These are phyloP conservation scores for Dioscorea cayenensis DNA, from an alignment of 116 monocot genomes.

Conservation along the genomic window DNA sequence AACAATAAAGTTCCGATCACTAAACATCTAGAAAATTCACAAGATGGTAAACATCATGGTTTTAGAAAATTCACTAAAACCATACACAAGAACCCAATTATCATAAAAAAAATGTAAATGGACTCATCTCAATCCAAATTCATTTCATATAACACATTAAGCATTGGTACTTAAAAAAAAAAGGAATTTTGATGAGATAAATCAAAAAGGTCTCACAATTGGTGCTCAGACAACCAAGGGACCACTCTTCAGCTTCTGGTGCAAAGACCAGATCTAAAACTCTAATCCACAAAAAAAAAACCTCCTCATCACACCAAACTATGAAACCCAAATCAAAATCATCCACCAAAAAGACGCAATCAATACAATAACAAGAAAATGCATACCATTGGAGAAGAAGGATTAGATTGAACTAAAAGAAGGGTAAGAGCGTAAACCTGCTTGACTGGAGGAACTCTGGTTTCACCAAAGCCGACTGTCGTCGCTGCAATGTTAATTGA, in stretches of 20 bases:
- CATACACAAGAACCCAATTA: no score
- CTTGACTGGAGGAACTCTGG: constrained; percentile 28
- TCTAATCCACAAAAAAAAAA: constrained; percentile 31
- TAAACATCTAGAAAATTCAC: neutral
- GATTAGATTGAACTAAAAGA: neutral
- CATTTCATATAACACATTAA: neutral
- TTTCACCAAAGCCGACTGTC: constrained; percentile 38
- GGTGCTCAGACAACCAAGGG: constrained; percentile 60
- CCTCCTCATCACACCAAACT: constrained; percentile 13
- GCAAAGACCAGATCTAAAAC: constrained; percentile 31
- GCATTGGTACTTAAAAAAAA: neutral
- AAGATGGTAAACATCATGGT: constrained; percentile 12
- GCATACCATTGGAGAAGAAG: neutral
- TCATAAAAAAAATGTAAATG: constrained; percentile 30
- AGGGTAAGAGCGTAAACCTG: constrained; percentile 19
- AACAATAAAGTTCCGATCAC: neutral
- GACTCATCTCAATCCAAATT: neutral
- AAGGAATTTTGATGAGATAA: neutral
- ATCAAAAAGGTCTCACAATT: neutral
- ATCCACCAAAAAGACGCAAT: neutral
- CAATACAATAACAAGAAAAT: neutral
- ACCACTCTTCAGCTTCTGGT: constrained; percentile 35
- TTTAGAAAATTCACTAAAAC: constrained; percentile 9
- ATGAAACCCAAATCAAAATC: neutral
- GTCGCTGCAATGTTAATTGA: constrained; percentile 46